Evolutionary conservation across 805 yeast species (phyloP).

Genomic region (Komagataella phaffii): DNA sequence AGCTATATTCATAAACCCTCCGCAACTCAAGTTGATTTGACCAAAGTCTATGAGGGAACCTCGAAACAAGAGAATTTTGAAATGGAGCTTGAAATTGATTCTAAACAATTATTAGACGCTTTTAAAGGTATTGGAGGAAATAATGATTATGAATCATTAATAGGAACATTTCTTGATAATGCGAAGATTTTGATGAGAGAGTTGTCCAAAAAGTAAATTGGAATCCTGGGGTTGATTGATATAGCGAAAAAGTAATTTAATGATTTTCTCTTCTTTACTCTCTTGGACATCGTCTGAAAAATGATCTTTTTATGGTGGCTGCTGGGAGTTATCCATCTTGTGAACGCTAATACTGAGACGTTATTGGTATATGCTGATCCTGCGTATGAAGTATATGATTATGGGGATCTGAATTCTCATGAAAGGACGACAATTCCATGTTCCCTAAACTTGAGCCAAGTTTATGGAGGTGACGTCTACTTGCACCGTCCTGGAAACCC

Average conservation of each 20-base stretch:
- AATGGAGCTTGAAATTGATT: constrained; percentile 20
- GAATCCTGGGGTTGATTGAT: not conserved
- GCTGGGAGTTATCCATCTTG: not conserved
- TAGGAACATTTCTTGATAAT: constrained; percentile 31
- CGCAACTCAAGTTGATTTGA: constrained; percentile 59
- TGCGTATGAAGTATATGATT: not conserved
- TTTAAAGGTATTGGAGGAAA: constrained; percentile 19
- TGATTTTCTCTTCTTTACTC: not conserved
- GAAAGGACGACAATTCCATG: not conserved
- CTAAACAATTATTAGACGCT: constrained; percentile 16
- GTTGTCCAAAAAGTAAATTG: constrained; percentile 8
- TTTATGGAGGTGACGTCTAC: too few species aligned
- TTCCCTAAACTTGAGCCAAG: not conserved
- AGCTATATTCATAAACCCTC: constrained; percentile 68
- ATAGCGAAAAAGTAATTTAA: not conserved
- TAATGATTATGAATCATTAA: constrained; percentile 27
- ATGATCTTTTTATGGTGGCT: not conserved
- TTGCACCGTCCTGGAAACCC: too few species aligned
- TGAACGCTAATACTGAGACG: not conserved
- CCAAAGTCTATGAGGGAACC: constrained; percentile 31
- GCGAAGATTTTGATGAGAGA: constrained; percentile 22
- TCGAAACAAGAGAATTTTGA: constrained; percentile 15
- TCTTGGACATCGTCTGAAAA: not conserved
- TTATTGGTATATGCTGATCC: not conserved
- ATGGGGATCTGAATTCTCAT: not conserved